Evolutionary conservation across 139 green algal genomes (phyloP).

Genomic region (Micromonas commoda): DNA sequence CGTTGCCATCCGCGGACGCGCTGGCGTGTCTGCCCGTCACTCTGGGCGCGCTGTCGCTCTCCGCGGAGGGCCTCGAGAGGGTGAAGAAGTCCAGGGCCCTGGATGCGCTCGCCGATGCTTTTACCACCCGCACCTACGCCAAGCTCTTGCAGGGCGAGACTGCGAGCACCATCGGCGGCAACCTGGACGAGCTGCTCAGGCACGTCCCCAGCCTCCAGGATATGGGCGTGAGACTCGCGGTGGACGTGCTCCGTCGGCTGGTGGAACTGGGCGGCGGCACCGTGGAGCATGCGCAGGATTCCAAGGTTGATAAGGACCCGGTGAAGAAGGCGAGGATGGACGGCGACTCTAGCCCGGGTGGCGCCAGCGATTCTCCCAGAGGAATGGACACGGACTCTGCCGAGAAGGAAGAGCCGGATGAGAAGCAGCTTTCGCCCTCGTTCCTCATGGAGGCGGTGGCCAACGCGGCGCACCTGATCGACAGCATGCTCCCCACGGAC

Average conservation of each 20-base stretch:
- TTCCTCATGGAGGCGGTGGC: constrained; percentile 68
- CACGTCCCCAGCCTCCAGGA: constrained; percentile 63
- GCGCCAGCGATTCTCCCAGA: neutral
- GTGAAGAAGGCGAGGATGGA: neutral
- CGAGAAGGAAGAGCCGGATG: constrained; percentile 8
- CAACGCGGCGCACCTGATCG: constrained; percentile 68
- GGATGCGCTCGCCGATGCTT: constrained; percentile 63
- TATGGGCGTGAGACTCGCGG: constrained; percentile 55
- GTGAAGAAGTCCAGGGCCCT: constrained; percentile 60
- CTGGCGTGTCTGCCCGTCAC: constrained; percentile 67
- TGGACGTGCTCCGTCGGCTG: constrained; percentile 62
- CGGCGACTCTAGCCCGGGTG: neutral
- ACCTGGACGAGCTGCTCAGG: constrained; percentile 85
- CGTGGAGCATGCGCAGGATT: neutral
- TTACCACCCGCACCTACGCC: constrained; percentile 58
- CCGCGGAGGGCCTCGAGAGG: constrained; percentile 55
- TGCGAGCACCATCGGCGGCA: constrained; percentile 60
- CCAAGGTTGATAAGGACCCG: neutral
- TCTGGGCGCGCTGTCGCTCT: constrained; percentile 84
- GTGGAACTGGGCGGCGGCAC: constrained; percentile 39
- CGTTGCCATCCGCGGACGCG: constrained; percentile 54
- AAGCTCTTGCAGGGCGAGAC: constrained; percentile 62
- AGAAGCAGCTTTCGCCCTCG: constrained; percentile 1
- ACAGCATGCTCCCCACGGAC: constrained; percentile 66
- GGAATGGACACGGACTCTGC: neutral